phyloP scores from a whole-genome alignment of 768 basidiomycete species.

The Phanerochaete carnosa region DNA sequence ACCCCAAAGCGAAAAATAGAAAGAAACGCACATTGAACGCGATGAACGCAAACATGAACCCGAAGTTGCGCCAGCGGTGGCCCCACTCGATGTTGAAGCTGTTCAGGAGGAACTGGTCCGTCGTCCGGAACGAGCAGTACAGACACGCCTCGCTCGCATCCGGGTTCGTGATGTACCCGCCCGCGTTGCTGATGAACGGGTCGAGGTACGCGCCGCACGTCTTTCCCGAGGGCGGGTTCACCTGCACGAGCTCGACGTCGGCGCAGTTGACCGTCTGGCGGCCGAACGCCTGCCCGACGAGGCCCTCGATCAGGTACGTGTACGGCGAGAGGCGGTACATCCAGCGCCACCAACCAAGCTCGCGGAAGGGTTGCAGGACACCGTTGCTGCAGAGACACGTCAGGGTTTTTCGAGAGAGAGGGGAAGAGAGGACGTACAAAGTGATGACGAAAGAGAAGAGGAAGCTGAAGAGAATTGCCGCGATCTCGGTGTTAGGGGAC shows the following conservation, averaged over 20 bases:
- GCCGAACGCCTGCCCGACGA: slow-evolving; percentile 42
- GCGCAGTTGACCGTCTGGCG: slow-evolving; percentile 45
- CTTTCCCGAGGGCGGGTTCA: slow-evolving; percentile 51
- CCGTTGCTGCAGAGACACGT: slow-evolving; percentile 42
- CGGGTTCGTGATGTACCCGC: slow-evolving; percentile 57
- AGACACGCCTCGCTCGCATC: slow-evolving; percentile 50
- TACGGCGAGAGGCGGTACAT: slow-evolving; percentile 58
- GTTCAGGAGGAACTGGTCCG: slow-evolving; percentile 31
- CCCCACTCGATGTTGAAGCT: slow-evolving; percentile 26
- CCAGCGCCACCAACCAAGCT: slow-evolving; percentile 71
- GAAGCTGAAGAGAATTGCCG: slow-evolving; percentile 53
- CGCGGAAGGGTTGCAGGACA: slow-evolving; percentile 60
- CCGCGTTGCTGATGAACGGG: slow-evolving; percentile 43
- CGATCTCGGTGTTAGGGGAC: slow-evolving; percentile 57
- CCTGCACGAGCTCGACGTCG: slow-evolving; percentile 44
- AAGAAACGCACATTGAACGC: slow-evolving; percentile 43
- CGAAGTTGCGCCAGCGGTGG: slow-evolving; percentile 53
- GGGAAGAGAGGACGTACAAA: slow-evolving; percentile 40
- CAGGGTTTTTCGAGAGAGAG: background rate
- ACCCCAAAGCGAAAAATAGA: background rate
- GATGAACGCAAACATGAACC: slow-evolving; percentile 46
- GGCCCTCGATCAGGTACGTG: slow-evolving; percentile 53
- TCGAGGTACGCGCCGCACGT: slow-evolving; percentile 52
- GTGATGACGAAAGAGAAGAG: slow-evolving; percentile 61
- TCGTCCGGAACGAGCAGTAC: slow-evolving; percentile 37